Base-by-base conservation (phyloP, 345 rosid genomes). In the Citrus maxima region DNA sequence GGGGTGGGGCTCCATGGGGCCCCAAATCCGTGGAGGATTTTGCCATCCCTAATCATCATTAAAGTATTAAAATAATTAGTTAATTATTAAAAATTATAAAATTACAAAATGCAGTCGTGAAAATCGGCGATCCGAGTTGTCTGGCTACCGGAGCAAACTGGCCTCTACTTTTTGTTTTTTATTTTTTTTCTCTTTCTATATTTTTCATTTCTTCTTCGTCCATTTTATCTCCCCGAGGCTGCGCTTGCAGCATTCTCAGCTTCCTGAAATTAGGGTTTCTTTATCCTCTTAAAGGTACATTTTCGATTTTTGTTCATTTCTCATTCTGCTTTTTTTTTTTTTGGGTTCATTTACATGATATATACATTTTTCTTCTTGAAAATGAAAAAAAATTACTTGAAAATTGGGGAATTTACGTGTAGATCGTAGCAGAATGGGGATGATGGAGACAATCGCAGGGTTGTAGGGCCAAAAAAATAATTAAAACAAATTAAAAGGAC, bases 91-190 rank as follows among this genome's bases (percentile, higher is more conserved):
- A 25, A 14, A 65, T 16, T n/a, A 34, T n/a, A 51, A 16, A 18
- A 30, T 28, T 19, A 54, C 61, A 37, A 27, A 5, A 56, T 61
- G 32, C 6, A 59, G 16, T 76, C 75, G 75, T 72, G 72, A 76
- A 79, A 76, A 67, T 61, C 75, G 75, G 75, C 72, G 85, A 83
- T 83, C 75, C 80, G 67, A 72, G 67, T 72, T 67, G 70, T 82
- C 78, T 60, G 72, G 42, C 56, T 71, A 7, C 54, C 24, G 35
- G 10, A 70, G 73, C 60, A 25, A 70, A 70, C 51, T 27, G 46
- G 18, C 46, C 30, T 55, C 46, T 21, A 5, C 40, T 56, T 55
- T 72, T 58, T 2, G 21, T 55, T 22, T 10, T 40, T 38, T 1
- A 27, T 27, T 46, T 56, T 12, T 10, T n/a, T 27, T 58, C 32